Percentiles rank a stretch among this genome's conserved stretches.
Conservation (phyloP, 2,329 filamentous ascomycete species). For the Colletotrichum gloeosporioides region DNA sequence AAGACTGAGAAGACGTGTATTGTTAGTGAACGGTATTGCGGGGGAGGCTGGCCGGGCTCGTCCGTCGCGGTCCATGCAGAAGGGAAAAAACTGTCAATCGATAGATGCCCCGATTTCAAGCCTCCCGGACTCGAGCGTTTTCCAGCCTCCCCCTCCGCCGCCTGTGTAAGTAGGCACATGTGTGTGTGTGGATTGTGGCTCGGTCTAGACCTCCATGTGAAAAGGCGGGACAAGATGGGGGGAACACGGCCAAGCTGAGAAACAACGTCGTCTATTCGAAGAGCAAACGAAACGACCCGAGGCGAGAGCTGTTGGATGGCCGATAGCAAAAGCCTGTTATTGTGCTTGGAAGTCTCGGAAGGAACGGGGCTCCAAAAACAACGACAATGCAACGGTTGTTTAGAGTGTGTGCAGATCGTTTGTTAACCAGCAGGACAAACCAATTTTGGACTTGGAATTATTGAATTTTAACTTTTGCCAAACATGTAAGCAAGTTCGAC, state of each 20-base stretch:
- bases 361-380: conserved; percentile 2
- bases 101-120: not conserved
- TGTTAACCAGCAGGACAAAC: not conserved
- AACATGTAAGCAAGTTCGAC: not conserved
- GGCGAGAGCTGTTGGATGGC: not conserved
- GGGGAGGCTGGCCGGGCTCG: not conserved
- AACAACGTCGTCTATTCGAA: not conserved
- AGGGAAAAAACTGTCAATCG: not conserved
- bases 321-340: not conserved
- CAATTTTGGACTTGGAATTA: not conserved
- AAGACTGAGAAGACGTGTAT: not conserved
- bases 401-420: not conserved
- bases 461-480: not conserved
- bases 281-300: not conserved
- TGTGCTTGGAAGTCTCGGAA: conserved; percentile 2
- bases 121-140: not conserved
- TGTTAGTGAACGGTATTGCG: not conserved
- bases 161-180: not conserved
- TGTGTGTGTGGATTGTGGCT: not conserved
- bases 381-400: conserved; percentile 4
- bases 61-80: not conserved
- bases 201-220: not conserved
- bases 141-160: not conserved
- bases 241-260: not conserved
- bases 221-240: not conserved